Evolutionary conservation across 768 basidiomycete species (phyloP).

Genomic region (Collybia nuda): DNA sequence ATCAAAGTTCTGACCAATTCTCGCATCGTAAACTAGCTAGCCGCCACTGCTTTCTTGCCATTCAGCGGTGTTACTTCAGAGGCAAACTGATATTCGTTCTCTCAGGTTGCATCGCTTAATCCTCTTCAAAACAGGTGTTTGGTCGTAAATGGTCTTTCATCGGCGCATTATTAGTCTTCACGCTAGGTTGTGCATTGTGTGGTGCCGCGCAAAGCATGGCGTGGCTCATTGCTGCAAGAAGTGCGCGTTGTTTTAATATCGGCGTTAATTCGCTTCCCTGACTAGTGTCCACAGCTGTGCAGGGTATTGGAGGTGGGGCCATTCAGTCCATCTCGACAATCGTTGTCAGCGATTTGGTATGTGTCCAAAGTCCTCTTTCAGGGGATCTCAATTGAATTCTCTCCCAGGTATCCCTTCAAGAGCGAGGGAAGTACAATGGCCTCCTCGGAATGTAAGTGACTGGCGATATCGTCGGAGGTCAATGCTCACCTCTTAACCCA

Average conservation of each 20-base stretch:
- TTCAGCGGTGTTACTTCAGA: too few species aligned
- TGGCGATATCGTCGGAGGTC: slow-evolving; percentile 21
- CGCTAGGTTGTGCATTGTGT: slow-evolving; percentile 35
- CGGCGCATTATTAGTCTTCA: slow-evolving; percentile 26
- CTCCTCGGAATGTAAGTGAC: slow-evolving; percentile 33
- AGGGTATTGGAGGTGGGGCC: slow-evolving; percentile 40
- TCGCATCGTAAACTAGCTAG: slow-evolving; percentile 3
- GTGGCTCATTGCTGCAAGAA: slow-evolving; percentile 37
- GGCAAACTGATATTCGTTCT: too few species aligned
- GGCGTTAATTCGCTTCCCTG: not conserved
- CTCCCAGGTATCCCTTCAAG: slow-evolving; percentile 43
- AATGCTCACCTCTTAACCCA: not conserved
- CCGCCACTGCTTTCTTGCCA: too few species aligned
- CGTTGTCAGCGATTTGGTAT: slow-evolving; percentile 38
- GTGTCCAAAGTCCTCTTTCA: too few species aligned
- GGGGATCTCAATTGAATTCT: slow-evolving; percentile 10
- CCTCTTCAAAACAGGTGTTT: slow-evolving; percentile 22
- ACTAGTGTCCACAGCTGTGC: slow-evolving; percentile 24
- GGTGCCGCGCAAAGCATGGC: slow-evolving; percentile 38
- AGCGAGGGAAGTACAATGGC: slow-evolving; percentile 39
- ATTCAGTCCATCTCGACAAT: slow-evolving; percentile 37
- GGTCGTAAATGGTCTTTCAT: slow-evolving; percentile 33
- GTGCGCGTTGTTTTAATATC: slow-evolving; percentile 4
- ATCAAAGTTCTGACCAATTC: slow-evolving; percentile 33
- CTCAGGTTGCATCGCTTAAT: too few species aligned